A percentile compares a stretch with the other conserved stretches of the same genome.
Conservation (phyloP, 2,329 filamentous ascomycete genomes). For the Davidsoniella virescens region DNA sequence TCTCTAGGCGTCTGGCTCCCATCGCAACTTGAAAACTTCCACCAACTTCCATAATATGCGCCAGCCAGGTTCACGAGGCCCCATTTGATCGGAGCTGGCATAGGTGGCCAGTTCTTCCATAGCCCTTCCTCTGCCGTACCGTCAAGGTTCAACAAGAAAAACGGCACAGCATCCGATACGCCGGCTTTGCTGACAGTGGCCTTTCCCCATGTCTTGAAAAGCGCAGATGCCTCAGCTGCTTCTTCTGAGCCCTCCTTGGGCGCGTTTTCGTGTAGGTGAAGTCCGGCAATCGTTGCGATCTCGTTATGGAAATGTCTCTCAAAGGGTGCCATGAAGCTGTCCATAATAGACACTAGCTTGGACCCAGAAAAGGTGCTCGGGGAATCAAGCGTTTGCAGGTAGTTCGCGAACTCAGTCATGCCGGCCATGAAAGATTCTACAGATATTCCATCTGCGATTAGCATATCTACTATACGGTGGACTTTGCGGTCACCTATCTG, state of each 20-base stretch:
- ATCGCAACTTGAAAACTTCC: constrained; percentile 51
- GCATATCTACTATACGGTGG: neutral
- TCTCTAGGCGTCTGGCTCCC: constrained; percentile 33
- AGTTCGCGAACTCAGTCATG: constrained; percentile 34
- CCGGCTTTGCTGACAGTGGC: constrained; percentile 46
- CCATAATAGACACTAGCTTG: constrained; percentile 34
- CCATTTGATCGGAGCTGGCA: constrained; percentile 44
- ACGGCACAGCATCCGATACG: constrained; percentile 42
- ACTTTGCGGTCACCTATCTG: neutral
- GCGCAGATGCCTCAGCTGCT: constrained; percentile 28
- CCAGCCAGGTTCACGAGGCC: constrained; percentile 41
- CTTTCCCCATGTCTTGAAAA: constrained; percentile 47
- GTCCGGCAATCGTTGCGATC: constrained; percentile 32
- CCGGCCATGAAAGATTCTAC: constrained; percentile 33
- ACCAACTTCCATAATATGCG: constrained; percentile 38
- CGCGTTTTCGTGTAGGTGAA: constrained; percentile 33
- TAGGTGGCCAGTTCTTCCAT: constrained; percentile 49
- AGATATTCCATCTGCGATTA: neutral
- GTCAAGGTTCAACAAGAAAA: constrained; percentile 49
- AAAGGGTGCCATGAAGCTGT: constrained; percentile 33
- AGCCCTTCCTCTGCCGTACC: constrained; percentile 38
- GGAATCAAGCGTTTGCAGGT: constrained; percentile 28
- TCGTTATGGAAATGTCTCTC: constrained; percentile 39
- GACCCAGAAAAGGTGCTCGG: constrained; percentile 27
- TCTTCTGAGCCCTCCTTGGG: constrained; percentile 30